Conservation (phyloP, 148 eudicot genomes). For the Vaccinium corymbosum region DNA sequence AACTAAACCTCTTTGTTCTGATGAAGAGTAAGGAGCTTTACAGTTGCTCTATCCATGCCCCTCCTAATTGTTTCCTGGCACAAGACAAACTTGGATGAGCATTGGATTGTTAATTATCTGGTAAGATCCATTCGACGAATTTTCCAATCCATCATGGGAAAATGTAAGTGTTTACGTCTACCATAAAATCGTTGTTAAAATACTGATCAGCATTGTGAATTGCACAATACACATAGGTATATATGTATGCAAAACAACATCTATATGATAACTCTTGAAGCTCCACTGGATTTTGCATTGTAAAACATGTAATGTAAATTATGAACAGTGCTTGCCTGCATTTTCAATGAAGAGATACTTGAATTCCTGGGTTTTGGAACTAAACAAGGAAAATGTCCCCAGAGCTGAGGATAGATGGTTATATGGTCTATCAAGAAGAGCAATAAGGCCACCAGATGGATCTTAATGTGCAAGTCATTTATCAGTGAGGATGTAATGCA, state of each 20-base stretch:
- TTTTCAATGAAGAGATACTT: not conserved
- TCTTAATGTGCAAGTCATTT: not conserved
- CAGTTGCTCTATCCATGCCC: not conserved
- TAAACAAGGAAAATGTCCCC: not conserved
- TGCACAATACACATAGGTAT: not conserved
- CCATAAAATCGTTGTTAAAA: not conserved
- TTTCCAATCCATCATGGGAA: not conserved
- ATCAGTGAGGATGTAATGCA: not conserved
- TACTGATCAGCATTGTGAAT: not conserved
- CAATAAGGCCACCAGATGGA: not conserved
- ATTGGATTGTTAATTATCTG: not conserved
- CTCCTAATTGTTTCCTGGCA: not conserved
- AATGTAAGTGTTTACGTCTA: not conserved
- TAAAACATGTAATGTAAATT: not conserved
- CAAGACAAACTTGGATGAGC: not conserved
- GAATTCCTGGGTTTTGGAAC: constrained; percentile 2
- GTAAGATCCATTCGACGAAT: not conserved
- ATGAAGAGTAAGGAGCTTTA: not conserved
- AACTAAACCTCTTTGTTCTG: not conserved
- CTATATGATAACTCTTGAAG: not conserved
- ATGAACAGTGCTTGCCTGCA: not conserved
- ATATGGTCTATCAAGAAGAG: not conserved
- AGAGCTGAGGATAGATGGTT: not conserved
- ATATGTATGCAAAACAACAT: not conserved
- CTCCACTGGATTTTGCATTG: not conserved